A percentile compares a stretch with the other conserved stretches of the same genome.
Evolutionary conservation across 805 yeast species (phyloP).

Genomic region (Wickerhamiella slavikovae): DNA sequence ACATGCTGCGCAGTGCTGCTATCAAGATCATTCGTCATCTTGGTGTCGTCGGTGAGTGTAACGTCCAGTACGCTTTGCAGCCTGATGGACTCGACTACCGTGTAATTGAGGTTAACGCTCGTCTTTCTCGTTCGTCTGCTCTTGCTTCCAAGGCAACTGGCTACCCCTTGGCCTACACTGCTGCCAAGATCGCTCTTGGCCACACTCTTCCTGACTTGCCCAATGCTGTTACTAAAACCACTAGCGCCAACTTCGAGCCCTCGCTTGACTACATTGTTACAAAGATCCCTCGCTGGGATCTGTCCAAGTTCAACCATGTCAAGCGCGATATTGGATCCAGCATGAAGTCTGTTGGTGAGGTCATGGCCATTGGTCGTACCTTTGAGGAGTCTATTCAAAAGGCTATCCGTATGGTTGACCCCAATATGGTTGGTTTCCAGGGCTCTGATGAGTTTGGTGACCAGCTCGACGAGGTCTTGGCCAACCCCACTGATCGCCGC

Average conservation of each 20-base stretch:
- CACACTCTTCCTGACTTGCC: constrained; percentile 89
- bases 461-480: constrained; percentile 74
- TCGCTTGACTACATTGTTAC: constrained; percentile 91
- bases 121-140: constrained; percentile 92
- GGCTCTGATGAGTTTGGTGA: constrained; percentile 60
- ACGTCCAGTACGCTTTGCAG: constrained; percentile 89
- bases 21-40: constrained; percentile 91
- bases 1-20: constrained; percentile 95
- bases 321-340: constrained; percentile 85
- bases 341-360: constrained; percentile 98
- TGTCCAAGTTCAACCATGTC: constrained; percentile 86
- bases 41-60: constrained; percentile 98
- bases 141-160: constrained; percentile 98
- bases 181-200: constrained; percentile 91
- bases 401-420: constrained; percentile 82
- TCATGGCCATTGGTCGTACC: constrained; percentile 95
- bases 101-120: constrained; percentile 93
- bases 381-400: constrained; percentile 96
- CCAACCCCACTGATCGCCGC: constrained; percentile 91
- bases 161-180: constrained; percentile 94
- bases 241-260: constrained; percentile 94
- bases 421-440: constrained; percentile 79
- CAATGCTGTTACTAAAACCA: constrained; percentile 89
- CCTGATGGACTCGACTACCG: constrained; percentile 92
- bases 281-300: constrained; percentile 97